Conservation (phyloP, 1,284 basidiomycete species). For the Cryptococcus deneoformans region DNA sequence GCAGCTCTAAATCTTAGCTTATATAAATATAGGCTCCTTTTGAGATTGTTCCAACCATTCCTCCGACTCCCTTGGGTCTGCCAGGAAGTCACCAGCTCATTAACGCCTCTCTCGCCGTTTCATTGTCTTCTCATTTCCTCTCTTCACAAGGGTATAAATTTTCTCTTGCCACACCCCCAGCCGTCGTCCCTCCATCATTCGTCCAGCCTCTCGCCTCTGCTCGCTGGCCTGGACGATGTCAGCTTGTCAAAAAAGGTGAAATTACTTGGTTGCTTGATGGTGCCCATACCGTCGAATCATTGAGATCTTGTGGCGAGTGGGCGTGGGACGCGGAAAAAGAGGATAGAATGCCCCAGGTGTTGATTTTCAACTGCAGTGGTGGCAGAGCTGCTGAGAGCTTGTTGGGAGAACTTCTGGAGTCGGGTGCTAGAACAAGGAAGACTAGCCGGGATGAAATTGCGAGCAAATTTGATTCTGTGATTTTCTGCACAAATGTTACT, state of each 20-base stretch:
- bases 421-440: constrained; percentile 25
- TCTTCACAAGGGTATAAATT: constrained; percentile 41
- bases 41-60: constrained; percentile 35
- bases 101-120: constrained; percentile 86
- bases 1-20: constrained; percentile 54
- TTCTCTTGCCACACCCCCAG: constrained; percentile 23
- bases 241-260: constrained; percentile 64
- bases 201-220: constrained; percentile 64
- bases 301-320: constrained; percentile 85
- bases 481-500: constrained; percentile 97
- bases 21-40: constrained; percentile 41
- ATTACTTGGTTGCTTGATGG: constrained; percentile 91
- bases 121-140: constrained; percentile 70
- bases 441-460: constrained; percentile 51
- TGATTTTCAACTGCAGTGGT: constrained; percentile 96
- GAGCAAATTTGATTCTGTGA: constrained; percentile 69
- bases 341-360: constrained; percentile 53
- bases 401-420: constrained; percentile 58
- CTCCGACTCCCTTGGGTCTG: constrained; percentile 60
- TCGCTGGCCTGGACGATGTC: constrained; percentile 96
- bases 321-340: constrained; percentile 27
- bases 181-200: constrained; percentile 57
- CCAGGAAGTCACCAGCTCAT: constrained; percentile 79
- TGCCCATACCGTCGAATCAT: constrained; percentile 90
- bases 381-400: constrained; percentile 78